Evolutionary conservation across 148 eudicot species (phyloP).

Genomic region (Vaccinium darrowii): DNA sequence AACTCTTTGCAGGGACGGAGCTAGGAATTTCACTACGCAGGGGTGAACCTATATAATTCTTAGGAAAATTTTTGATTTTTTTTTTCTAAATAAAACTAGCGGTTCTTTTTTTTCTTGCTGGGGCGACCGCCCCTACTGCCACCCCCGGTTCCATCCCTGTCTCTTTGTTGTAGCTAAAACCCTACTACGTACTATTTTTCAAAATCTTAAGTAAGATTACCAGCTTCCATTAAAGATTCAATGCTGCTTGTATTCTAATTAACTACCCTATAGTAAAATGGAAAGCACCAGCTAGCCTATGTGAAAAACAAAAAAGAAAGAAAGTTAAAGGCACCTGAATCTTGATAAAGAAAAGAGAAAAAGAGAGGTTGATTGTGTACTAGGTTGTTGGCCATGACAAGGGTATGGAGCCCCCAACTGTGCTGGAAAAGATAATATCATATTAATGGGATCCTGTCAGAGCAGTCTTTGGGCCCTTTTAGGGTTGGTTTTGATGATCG

Average conservation of each 20-base stretch:
- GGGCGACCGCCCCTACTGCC: too few relatives aligned
- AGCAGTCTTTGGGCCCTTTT: too few relatives aligned
- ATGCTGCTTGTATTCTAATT: not conserved
- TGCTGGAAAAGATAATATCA: not conserved
- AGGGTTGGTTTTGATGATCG: too few relatives aligned
- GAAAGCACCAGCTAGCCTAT: not conserved
- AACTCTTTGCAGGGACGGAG: too few relatives aligned
- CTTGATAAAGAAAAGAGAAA: not conserved
- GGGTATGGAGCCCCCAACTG: not conserved
- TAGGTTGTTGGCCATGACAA: not conserved
- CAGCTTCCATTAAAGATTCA: not conserved
- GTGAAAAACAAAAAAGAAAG: not conserved
- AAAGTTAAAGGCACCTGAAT: constrained; percentile 6
- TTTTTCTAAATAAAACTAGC: too few relatives aligned
- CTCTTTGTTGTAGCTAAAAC: too few relatives aligned
- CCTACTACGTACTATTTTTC: not conserved
- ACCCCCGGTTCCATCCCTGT: too few relatives aligned
- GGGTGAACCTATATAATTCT: too few relatives aligned
- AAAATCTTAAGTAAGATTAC: not conserved
- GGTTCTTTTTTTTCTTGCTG: too few relatives aligned
- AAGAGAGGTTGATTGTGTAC: not conserved
- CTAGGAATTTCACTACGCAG: too few relatives aligned
- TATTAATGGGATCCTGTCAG: too few relatives aligned
- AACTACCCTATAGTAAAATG: not conserved
- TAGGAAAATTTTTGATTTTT: too few relatives aligned